phyloP scores from a whole-genome alignment of 2,329 filamentous ascomycete genomes.

The Hyphodiscus sp. region DNA sequence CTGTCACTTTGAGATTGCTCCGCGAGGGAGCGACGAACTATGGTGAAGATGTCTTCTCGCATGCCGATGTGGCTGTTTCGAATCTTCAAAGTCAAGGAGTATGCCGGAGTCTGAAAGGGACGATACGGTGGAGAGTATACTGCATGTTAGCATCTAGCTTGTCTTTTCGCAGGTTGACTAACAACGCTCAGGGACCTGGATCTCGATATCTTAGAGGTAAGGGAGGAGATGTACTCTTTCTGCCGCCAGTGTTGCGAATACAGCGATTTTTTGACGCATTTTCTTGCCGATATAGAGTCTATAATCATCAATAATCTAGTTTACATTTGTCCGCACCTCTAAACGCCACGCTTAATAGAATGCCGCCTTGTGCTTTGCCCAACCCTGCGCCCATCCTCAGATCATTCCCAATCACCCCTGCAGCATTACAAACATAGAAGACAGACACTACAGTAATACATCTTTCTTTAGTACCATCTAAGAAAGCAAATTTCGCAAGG shows the following conservation, averaged over 20 bases:
- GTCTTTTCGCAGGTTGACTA: constrained; percentile 2
- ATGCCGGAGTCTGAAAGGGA: constrained; percentile 45
- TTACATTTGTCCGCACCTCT: constrained; percentile 2
- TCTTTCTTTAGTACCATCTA: constrained; percentile 31
- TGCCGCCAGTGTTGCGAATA: not conserved
- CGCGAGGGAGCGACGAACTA: constrained; percentile 41
- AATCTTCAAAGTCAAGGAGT: constrained; percentile 57
- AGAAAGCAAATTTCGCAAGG: constrained; percentile 65
- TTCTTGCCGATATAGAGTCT: not conserved
- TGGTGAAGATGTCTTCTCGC: constrained; percentile 45
- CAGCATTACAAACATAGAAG: not conserved
- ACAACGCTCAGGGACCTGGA: not conserved
- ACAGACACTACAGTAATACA: not conserved
- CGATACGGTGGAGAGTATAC: constrained; percentile 38
- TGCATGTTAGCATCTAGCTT: not conserved
- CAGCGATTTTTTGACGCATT: not conserved
- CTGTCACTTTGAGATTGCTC: constrained; percentile 52
- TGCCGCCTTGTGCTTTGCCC: not conserved
- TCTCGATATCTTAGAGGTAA: not conserved
- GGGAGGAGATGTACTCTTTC: not conserved
- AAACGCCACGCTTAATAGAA: constrained; percentile 2
- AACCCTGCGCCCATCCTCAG: not conserved
- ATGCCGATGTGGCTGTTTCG: constrained; percentile 56
- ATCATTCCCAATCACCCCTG: not conserved
- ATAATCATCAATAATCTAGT: constrained; percentile 2